Percentiles rank a stretch among this genome's conserved stretches.
Conservation (phyloP, 108 stramenopile genomes). For the Stephanodiscus minutulus region DNA sequence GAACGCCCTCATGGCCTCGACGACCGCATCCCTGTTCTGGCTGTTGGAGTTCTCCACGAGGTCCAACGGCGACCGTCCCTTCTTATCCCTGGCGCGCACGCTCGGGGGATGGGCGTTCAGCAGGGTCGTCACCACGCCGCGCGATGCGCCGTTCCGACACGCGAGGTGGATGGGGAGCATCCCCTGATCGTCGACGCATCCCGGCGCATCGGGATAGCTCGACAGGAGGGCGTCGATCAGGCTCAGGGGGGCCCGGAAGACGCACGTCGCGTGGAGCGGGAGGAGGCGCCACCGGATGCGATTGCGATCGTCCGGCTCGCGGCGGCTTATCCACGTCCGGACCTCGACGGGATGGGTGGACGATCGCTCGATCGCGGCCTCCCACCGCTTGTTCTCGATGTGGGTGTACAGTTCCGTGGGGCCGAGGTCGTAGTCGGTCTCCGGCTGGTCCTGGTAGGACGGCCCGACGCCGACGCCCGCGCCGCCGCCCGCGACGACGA, state of each 20-base stretch:
- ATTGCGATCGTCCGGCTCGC: constrained; percentile 60
- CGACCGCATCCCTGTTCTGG: constrained; percentile 83
- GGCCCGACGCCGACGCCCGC: constrained; percentile 12
- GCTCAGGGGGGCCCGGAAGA: constrained; percentile 74
- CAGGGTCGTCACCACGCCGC: constrained; percentile 80
- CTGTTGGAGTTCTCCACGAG: constrained; percentile 69
- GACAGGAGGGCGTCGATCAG: constrained; percentile 80
- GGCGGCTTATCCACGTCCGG: constrained; percentile 78
- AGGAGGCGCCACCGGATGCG: constrained; percentile 73
- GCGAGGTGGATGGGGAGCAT: constrained; percentile 89
- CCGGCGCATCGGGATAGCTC: constrained; percentile 69
- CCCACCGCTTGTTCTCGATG: constrained; percentile 87
- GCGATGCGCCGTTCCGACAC: constrained; percentile 84
- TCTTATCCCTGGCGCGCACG: constrained; percentile 69
- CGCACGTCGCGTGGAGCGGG: constrained; percentile 81
- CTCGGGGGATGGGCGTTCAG: constrained; percentile 73
- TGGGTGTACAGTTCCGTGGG: constrained; percentile 78
- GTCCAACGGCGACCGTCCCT: constrained; percentile 74
- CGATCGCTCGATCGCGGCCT: constrained; percentile 67
- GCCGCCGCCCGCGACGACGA: too few species aligned
- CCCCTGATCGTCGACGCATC: constrained; percentile 89
- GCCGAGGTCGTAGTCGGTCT: constrained; percentile 81
- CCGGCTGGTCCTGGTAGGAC: constrained; percentile 56
- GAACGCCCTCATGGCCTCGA: constrained; percentile 66
- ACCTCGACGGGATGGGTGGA: constrained; percentile 70